A percentile compares a stretch with the other conserved stretches of the same genome.
Conservation (phyloP, 352 stramenopile genomes). For the Phytophthora sp. region DNA sequence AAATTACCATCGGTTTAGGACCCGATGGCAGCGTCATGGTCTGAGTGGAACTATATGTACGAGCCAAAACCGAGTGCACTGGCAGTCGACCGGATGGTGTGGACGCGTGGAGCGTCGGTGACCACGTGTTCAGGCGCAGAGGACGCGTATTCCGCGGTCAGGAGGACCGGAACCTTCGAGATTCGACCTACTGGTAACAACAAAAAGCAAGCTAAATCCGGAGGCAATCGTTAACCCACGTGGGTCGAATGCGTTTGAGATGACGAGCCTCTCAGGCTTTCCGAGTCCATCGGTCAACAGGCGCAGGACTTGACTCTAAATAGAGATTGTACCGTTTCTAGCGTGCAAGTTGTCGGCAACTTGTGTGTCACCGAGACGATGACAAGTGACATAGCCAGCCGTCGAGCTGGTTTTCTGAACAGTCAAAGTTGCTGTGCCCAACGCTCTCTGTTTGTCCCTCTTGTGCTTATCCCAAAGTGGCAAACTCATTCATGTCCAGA, state of each 20-base stretch:
- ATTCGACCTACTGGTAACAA: no score
- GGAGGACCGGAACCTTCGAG: slow-evolving; percentile 9
- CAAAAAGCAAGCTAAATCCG: slow-evolving; percentile 1
- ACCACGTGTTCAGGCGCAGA: not conserved
- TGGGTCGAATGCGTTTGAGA: no score
- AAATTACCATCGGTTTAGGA: slow-evolving; percentile 1
- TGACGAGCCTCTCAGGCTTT: no score
- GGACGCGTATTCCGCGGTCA: not conserved
- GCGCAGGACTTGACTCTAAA: not conserved
- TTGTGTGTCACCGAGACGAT: slow-evolving; percentile 32
- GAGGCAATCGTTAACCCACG: not conserved
- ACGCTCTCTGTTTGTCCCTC: slow-evolving; percentile 27
- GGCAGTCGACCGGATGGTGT: not conserved
- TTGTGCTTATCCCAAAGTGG: slow-evolving; percentile 25
- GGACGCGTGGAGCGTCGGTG: not conserved
- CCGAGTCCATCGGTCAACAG: no score
- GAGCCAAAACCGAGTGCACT: no score
- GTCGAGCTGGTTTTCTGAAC: no score
- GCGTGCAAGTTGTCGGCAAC: slow-evolving; percentile 24
- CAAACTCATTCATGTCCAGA: slow-evolving; percentile 12
- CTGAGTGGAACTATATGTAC: no score
- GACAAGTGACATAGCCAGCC: slow-evolving; percentile 16
- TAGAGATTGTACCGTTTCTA: no score
- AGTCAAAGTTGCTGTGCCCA: slow-evolving; percentile 21
- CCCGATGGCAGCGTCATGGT: slow-evolving; percentile 8